Base-by-base conservation (phyloP, 768 basidiomycete genomes). In the Cystofilobasidium capitatum region DNA sequence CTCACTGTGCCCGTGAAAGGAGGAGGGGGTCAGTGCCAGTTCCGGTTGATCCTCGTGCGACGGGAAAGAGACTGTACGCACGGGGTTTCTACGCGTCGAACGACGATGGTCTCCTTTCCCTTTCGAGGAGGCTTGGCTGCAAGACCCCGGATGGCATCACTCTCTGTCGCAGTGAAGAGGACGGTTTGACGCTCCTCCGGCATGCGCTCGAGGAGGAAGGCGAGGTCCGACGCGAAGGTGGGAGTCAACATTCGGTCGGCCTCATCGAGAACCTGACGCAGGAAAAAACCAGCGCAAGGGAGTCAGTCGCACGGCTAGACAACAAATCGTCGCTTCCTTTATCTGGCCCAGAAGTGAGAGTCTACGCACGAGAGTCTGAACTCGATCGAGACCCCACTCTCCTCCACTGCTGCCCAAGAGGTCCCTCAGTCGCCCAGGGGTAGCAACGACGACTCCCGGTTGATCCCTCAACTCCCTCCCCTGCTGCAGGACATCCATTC, bases 401-500 rank as follows among this genome's bases (percentile, higher is more conserved):
- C 84, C 83, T 57, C 83, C 85, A 65, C 83, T 83, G 73, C 88
- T 92, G 70, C 83, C 82, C 55, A 99, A 76, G 72, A 91, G 86
- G 77, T 99, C 96, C 3, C 92, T 89, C 26, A 99, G 84, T 24
- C 96, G 84, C 2, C 96, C 96, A 3, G 96, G 96, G 0, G 96
- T 99, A 10, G 93, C 96, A 55, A 99, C 85, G 29, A 98, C 86
- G 42, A 99, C 82, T 75, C 98, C 96, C 0, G 96, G 96, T 47
- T 88, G 83, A 70, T 85, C 84, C 2, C 82, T 81, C 17, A 99
- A 83, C 73, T 93, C 91, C 22, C 89, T 80, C 0, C 94, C 90
- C 75, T 99, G 96, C 1, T 85, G 76, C 81, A 96, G 91, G 87
- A 94, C 94, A 73, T 99, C 96, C 91, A 99, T 94, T 7, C 96